Evolutionary conservation across 371 early-diverging fungal species (phyloP).

Genomic region (Mortierella sp.): DNA sequence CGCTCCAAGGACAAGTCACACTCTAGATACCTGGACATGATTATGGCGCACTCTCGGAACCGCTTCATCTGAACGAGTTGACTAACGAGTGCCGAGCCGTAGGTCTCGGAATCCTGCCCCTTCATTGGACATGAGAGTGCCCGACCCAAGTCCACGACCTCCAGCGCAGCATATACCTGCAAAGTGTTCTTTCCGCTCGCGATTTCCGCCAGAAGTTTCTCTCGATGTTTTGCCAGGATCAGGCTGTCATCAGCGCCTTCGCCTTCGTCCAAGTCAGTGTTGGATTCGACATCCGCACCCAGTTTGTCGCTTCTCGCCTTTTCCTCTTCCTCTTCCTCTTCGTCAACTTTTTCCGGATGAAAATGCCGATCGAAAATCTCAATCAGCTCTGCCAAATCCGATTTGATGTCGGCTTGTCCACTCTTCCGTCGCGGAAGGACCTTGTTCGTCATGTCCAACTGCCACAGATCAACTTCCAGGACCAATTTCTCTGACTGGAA

Average conservation of each 20-base stretch:
- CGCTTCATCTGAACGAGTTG: conserved; percentile 18
- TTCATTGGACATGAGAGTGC: not conserved
- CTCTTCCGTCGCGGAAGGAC: not conserved
- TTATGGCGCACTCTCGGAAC: conserved; percentile 20
- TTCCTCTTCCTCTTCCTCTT: not conserved
- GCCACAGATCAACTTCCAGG: conserved; percentile 5
- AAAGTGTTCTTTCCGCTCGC: conserved; percentile 12
- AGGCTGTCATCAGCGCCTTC: not conserved
- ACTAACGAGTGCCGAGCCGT: conserved; percentile 19
- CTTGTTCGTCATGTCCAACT: conserved; percentile 8
- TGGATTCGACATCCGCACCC: not conserved
- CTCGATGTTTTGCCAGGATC: conserved; percentile 23
- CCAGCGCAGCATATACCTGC: conserved; percentile 20
- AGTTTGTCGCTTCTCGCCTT: not conserved
- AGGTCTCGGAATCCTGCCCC: conserved; percentile 5
- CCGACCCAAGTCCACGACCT: conserved; percentile 14
- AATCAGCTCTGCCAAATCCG: conserved; percentile 6
- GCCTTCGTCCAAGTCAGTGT: not conserved
- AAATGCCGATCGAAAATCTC: conserved; percentile 5
- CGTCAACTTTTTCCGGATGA: not conserved
- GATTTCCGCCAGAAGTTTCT: conserved; percentile 23
- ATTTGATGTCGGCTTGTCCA: not conserved
- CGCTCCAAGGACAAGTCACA: not conserved
- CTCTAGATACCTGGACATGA: conserved; percentile 16
- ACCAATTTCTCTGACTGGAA: not conserved